phyloP scores from a whole-genome alignment of 164 flowering plant species.

The Platanus orientalis region DNA sequence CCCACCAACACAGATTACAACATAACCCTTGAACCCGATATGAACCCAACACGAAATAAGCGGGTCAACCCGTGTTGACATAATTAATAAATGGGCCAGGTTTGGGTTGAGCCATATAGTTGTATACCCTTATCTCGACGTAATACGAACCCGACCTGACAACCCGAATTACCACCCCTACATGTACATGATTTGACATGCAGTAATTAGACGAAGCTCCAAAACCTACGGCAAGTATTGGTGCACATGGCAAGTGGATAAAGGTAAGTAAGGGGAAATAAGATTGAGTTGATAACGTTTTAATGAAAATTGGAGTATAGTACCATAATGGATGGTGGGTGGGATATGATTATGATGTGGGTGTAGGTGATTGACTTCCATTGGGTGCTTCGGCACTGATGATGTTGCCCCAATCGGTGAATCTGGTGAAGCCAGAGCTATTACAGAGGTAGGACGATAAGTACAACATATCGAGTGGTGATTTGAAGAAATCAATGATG shows the following conservation, averaged over 20 bases:
- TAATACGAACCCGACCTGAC: too few species aligned
- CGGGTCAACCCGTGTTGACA: too few species aligned
- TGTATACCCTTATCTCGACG: too few species aligned
- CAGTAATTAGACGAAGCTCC: slow-evolving; percentile 49
- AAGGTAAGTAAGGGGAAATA: slow-evolving; percentile 37
- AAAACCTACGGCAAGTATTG: slow-evolving; percentile 76
- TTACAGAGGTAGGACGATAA: slow-evolving; percentile 49
- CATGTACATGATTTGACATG: too few species aligned
- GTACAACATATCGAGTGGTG: slow-evolving; percentile 41
- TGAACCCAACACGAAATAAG: too few species aligned
- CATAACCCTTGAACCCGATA: too few species aligned
- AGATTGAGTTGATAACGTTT: too few species aligned
- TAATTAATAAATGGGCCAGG: too few species aligned
- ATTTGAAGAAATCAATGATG: slow-evolving; percentile 29
- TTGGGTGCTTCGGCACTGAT: slow-evolving; percentile 73
- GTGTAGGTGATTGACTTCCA: slow-evolving; percentile 66
- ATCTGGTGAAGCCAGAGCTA: slow-evolving; percentile 45
- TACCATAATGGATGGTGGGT: neutral
- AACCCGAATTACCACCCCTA: too few species aligned
- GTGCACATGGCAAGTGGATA: slow-evolving; percentile 82
- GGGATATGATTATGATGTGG: neutral
- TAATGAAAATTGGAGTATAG: neutral
- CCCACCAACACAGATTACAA: too few species aligned
- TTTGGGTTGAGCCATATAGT: too few species aligned
- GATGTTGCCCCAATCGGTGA: slow-evolving; percentile 68